phyloP scores from a whole-genome alignment of 2,329 filamentous ascomycete genomes.

The Neofusicoccum ribis region DNA sequence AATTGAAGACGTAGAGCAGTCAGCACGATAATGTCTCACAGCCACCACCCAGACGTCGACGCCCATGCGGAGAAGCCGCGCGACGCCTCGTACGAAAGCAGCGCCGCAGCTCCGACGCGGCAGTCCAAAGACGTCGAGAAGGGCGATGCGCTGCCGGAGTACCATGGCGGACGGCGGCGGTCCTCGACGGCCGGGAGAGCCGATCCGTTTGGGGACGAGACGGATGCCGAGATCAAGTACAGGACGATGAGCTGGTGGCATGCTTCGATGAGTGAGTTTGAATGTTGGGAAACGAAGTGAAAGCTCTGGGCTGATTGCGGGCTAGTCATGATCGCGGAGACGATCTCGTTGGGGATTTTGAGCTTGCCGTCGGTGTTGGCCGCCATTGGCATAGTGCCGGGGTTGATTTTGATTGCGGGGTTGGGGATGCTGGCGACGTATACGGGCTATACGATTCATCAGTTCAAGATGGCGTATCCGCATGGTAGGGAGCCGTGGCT shows the following conservation, averaged over 20 bases:
- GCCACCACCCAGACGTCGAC: not conserved
- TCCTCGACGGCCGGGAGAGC: not conserved
- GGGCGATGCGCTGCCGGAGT: not conserved
- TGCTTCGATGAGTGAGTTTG: conserved; percentile 8
- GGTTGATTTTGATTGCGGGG: conserved; percentile 19
- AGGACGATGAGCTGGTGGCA: conserved; percentile 50
- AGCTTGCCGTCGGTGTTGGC: conserved; percentile 21
- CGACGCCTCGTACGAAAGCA: conserved; percentile 2
- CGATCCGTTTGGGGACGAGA: conserved; percentile 30
- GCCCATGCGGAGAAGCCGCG: not conserved
- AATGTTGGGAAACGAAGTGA: too few relatives aligned
- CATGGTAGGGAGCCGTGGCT: not conserved
- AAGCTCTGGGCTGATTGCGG: too few relatives aligned
- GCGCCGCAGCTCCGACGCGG: not conserved
- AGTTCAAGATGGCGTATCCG: conserved; percentile 22
- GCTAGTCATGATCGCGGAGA: conserved; percentile 59
- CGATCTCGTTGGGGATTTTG: conserved; percentile 52
- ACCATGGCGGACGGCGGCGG: not conserved
- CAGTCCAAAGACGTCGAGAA: conserved; percentile 1
- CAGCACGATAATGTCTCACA: not conserved
- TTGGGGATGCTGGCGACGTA: conserved; percentile 25
- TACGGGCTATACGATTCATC: conserved; percentile 33
- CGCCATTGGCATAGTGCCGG: conserved; percentile 20
- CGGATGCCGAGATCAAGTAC: conserved; percentile 49
- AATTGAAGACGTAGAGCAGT: too few relatives aligned